Evolutionary conservation across 2,329 filamentous ascomycete species (phyloP), one percentile per base, ranked within the genome.

Genomic region (Epichloe gansuensis): DNA sequence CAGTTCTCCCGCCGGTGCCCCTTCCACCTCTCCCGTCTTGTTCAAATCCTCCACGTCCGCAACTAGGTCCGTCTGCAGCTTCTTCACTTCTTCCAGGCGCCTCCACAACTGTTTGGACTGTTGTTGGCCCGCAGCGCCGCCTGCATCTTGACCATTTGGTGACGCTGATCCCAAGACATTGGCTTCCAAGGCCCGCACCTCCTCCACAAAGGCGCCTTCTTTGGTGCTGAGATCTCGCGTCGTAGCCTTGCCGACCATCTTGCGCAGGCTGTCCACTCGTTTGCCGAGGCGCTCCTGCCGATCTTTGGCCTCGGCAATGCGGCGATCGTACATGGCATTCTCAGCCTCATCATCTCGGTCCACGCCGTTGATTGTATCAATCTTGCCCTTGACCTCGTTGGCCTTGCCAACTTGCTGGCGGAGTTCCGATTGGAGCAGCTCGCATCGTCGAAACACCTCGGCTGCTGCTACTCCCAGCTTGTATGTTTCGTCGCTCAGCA

Each of bases 361-460:
- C 11, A 55, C 70, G 5, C 72, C 75, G 21, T 70, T 71, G 54
- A 88, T 79, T 42, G 73, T 73, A 57, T 90, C 85, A 34, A 90
- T 80, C 58, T 80, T 80, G 41, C 74, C 71, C 62, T 80, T 81
- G 42, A 88, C 76, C 60, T 85, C 79, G 51, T 81, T 79, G 31
- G 80, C 82, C 58, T 83, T 81, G 55, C 70, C 70, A 25, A 90
- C 76, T 63, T 91, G 86, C 56, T 82, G 78, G 57, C 72, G 74
- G 43, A 90, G 74, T 62, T 90, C 85, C 17, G 74, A 71, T 60
- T 85, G 82, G 28, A 91, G 73, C 46, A 81, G 75, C 58, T 85
- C 78, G 56, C 85, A 88, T 52, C 82, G 77, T 28, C 82, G 75
- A 68, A 90, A 91, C 5, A 91, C 72, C 60, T 89, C 85, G 1